These are phyloP conservation scores for Ophiobolus disseminans DNA, from an alignment of 2,329 filamentous ascomycete species.

Conservation along the genomic window DNA sequence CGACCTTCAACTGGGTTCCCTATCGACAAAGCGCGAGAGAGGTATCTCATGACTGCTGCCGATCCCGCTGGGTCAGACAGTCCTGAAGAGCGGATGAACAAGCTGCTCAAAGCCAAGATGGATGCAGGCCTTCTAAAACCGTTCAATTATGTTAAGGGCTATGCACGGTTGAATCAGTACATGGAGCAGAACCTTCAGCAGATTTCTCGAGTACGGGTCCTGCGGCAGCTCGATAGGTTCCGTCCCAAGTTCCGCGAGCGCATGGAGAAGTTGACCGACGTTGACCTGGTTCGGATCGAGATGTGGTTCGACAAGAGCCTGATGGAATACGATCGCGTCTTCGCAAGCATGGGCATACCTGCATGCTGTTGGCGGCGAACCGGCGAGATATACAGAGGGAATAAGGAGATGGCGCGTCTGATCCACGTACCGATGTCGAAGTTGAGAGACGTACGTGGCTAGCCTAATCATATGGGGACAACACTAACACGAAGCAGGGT, in stretches of 20 bases:
- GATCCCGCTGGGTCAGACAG: constrained; percentile 86
- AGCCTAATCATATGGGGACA: not conserved
- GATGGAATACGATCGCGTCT: constrained; percentile 98
- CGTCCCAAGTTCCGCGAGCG: constrained; percentile 95
- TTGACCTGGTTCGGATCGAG: constrained; percentile 92
- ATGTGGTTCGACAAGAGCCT: constrained; percentile 99
- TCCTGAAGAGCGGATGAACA: constrained; percentile 93
- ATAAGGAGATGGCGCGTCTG: constrained; percentile 98
- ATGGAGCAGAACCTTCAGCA: constrained; percentile 88
- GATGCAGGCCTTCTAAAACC: constrained; percentile 93
- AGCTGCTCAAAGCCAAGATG: constrained; percentile 92
- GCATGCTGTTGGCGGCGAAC: constrained; percentile 97
- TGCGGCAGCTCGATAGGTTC: constrained; percentile 90
- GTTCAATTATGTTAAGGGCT: constrained; percentile 98
- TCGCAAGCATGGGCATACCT: constrained; percentile 98
- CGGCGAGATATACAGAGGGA: constrained; percentile 95
- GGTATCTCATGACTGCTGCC: constrained; percentile 94
- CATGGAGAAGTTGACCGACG: constrained; percentile 88
- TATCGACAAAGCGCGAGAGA: constrained; percentile 77
- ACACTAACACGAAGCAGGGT: constrained; percentile 64
- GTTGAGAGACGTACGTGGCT: constrained; percentile 78
- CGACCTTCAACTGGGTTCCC: constrained; percentile 68
- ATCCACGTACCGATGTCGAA: constrained; percentile 92
- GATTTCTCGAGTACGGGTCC: constrained; percentile 85
- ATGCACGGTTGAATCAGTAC: constrained; percentile 86